A percentile compares a stretch with the other conserved stretches of the same genome.
Conservation (phyloP, 1,284 basidiomycete genomes). For the Trichosporon sp. region DNA sequence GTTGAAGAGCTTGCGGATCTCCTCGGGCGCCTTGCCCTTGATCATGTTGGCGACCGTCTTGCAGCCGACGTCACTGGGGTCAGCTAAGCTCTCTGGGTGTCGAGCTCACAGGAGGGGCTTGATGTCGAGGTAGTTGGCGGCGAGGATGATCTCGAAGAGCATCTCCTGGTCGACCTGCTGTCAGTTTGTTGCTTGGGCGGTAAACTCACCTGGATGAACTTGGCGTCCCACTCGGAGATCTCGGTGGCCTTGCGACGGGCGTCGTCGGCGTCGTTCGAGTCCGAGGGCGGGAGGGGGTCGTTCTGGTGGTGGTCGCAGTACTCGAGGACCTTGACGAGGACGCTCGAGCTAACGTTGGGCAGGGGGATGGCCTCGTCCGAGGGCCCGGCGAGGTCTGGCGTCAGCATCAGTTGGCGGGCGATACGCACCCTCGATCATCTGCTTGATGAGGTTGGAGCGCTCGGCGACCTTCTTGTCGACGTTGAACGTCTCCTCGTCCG, state of each 20-base stretch:
- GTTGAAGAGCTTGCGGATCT: conserved; percentile 86
- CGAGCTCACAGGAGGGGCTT: conserved; percentile 87
- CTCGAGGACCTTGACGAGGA: conserved; percentile 97
- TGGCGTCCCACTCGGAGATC: conserved; percentile 98
- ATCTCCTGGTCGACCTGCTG: conserved; percentile 70
- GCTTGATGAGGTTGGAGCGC: conserved; percentile 94
- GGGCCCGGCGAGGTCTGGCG: conserved; percentile 81
- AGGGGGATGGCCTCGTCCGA: conserved; percentile 87
- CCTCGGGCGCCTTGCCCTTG: conserved; percentile 84
- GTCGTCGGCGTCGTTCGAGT: conserved; percentile 77
- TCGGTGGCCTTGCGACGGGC: conserved; percentile 96
- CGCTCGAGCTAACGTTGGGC: conserved; percentile 92
- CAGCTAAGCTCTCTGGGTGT: not conserved
- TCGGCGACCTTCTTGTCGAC: conserved; percentile 93
- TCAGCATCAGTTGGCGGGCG: conserved; percentile 1
- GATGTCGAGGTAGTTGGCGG: conserved; percentile 99
- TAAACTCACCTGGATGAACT: conserved; percentile 74
- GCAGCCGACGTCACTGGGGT: conserved; percentile 87
- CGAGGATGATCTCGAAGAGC: conserved; percentile 96
- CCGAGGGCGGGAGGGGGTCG: conserved; percentile 83
- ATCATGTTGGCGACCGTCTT: conserved; percentile 99
- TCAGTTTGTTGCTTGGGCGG: not conserved
- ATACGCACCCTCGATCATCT: conserved; percentile 92
- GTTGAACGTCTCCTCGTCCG: conserved; percentile 91
- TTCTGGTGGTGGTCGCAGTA: conserved; percentile 99